Evolutionary conservation across 352 stramenopile species (phyloP).

Genomic region (Phytophthora brassicae): DNA sequence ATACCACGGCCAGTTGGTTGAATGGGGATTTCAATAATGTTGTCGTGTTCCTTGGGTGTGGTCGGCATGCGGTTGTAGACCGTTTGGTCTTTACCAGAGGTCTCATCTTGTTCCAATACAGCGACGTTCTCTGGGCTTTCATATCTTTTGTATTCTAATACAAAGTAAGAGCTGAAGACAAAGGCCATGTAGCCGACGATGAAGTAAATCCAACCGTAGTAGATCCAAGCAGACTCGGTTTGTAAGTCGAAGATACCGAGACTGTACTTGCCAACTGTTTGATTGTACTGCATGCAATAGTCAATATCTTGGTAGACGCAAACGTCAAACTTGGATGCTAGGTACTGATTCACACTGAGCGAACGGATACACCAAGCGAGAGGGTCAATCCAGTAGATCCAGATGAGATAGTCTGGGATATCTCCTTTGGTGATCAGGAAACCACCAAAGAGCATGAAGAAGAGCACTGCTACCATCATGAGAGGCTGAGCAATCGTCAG

Average conservation of each 20-base stretch:
- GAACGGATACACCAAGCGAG: slow-evolving; percentile 63
- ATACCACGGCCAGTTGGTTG: slow-evolving; percentile 23
- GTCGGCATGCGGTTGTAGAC: slow-evolving; percentile 24
- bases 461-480: slow-evolving; percentile 58
- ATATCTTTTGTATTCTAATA: slow-evolving; percentile 17
- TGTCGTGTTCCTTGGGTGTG: slow-evolving; percentile 20
- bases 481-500: slow-evolving; percentile 60
- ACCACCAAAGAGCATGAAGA: slow-evolving; percentile 73
- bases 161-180: slow-evolving; percentile 26
- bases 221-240: slow-evolving; percentile 55
- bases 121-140: slow-evolving; percentile 30
- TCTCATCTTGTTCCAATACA: slow-evolving; percentile 20
- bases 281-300: slow-evolving; percentile 43
- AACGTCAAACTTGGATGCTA: slow-evolving; percentile 37
- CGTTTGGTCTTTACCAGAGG: slow-evolving; percentile 10
- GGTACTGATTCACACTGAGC: slow-evolving; percentile 63
- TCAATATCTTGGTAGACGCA: slow-evolving; percentile 53
- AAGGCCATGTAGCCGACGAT: slow-evolving; percentile 33
- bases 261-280: slow-evolving; percentile 41
- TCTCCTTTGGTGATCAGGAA: slow-evolving; percentile 61
- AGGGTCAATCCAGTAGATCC: slow-evolving; percentile 79
- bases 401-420: slow-evolving; percentile 67
- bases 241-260: slow-evolving; percentile 50
- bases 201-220: slow-evolving; percentile 55
- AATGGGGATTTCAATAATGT: slow-evolving; percentile 16